Percentiles rank a stretch among this genome's conserved stretches.
These are phyloP conservation scores for Zasmidium angulare DNA, from an alignment of 2,329 filamentous ascomycete genomes.

Conservation along the genomic window DNA sequence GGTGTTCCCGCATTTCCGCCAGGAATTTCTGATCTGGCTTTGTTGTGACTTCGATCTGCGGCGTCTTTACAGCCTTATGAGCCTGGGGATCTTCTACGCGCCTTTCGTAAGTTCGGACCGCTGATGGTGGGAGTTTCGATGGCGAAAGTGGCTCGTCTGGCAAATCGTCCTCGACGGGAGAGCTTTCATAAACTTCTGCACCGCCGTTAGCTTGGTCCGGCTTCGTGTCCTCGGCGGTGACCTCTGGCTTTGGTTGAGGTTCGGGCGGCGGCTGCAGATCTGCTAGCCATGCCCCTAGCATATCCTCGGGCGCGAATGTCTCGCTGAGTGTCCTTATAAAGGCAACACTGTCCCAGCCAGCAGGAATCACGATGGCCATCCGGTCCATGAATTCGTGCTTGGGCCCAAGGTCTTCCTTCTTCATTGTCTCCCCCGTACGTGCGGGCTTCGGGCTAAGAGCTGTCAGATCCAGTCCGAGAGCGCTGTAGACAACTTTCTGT, in stretches of 20 bases:
- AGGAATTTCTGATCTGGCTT: constrained; percentile 37
- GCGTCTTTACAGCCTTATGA: constrained; percentile 27
- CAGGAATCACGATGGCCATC: constrained; percentile 91
- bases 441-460: constrained; percentile 38
- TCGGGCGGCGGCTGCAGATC: constrained; percentile 57
- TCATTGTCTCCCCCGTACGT: constrained; percentile 50
- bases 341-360: constrained; percentile 98
- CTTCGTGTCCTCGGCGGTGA: constrained; percentile 24
- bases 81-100: constrained; percentile 35
- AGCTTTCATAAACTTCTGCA: constrained; percentile 31
- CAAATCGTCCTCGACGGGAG: constrained; percentile 25
- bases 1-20: constrained; percentile 52
- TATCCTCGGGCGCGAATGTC: constrained; percentile 84
- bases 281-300: constrained; percentile 72
- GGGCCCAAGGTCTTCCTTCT: constrained; percentile 57
- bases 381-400: constrained; percentile 59
- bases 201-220: constrained; percentile 24
- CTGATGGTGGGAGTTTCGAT: constrained; percentile 25
- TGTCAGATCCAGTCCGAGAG: constrained; percentile 56
- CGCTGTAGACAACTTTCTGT: constrained; percentile 83
- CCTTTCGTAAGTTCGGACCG: constrained; percentile 32
- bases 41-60: constrained; percentile 34
- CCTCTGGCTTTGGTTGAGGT: constrained; percentile 44
- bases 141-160: constrained; percentile 21
- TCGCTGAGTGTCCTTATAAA: constrained; percentile 92